Evolutionary conservation across 1,284 basidiomycete species (phyloP).

Genomic region (Puccinia coronata): DNA sequence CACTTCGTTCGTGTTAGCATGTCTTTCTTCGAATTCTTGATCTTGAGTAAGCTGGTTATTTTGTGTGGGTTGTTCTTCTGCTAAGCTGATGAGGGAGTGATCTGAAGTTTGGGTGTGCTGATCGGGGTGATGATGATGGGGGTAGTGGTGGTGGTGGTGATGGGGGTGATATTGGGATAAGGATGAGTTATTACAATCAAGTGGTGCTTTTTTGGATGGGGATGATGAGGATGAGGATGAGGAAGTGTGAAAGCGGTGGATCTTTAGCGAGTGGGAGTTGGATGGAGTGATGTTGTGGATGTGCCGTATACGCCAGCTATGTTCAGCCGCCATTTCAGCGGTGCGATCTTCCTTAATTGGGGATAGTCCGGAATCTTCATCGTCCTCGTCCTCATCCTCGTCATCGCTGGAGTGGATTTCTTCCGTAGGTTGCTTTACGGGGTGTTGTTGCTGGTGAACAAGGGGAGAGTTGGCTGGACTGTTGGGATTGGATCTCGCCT

Average conservation of each 20-base stretch:
- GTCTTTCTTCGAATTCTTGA: background rate
- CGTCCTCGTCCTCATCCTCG: too few relatives aligned
- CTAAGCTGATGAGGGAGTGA: background rate
- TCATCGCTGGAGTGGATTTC: background rate
- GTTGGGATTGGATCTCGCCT: constrained; percentile 12
- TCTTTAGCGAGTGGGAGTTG: too few relatives aligned
- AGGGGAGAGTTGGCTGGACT: constrained; percentile 2
- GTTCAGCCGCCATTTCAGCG: constrained; percentile 47
- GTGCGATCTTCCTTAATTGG: constrained; percentile 48
- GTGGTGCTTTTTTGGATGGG: too few relatives aligned
- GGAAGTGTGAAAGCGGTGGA: too few relatives aligned
- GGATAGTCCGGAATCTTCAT: constrained; percentile 35
- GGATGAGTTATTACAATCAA: too few relatives aligned
- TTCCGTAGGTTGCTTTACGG: background rate
- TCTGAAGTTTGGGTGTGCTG: background rate
- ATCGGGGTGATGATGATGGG: background rate
- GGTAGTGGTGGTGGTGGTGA: background rate
- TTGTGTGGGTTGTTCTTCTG: too few relatives aligned
- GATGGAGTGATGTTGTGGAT: too few relatives aligned
- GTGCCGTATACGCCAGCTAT: constrained; percentile 29
- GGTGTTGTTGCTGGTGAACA: background rate
- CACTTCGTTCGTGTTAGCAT: background rate
- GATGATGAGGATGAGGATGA: too few relatives aligned
- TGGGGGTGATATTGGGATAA: background rate
- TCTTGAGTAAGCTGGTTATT: background rate